phyloP scores from a whole-genome alignment of 441 rosid genomes.

The Bocquillonia castaneifolia region DNA sequence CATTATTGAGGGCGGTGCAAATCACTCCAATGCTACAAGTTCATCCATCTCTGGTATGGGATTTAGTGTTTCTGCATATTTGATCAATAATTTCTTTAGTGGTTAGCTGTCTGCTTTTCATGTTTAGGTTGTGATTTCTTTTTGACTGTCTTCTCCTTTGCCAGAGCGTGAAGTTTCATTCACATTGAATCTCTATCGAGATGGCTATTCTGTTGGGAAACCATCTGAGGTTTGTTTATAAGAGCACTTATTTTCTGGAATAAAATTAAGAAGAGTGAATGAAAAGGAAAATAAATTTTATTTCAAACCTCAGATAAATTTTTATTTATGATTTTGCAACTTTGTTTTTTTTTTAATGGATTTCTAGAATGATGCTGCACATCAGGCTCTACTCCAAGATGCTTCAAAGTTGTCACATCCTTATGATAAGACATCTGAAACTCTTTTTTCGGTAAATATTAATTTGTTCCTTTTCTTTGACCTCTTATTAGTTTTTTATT shows the following conservation, averaged over 20 bases:
- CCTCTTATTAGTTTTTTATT: slow-evolving; percentile 19
- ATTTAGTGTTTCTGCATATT: slow-evolving; percentile 33
- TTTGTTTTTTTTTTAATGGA: slow-evolving; percentile 12
- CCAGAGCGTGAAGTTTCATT: slow-evolving; percentile 77
- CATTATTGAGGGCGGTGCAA: slow-evolving; percentile 28
- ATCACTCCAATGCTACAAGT: slow-evolving; percentile 30
- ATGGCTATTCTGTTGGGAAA: slow-evolving; percentile 76
- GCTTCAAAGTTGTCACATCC: slow-evolving; percentile 60
- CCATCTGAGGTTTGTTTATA: slow-evolving; percentile 61
- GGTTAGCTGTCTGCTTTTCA: slow-evolving; percentile 10
- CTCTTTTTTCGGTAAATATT: slow-evolving; percentile 61
- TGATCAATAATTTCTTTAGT: slow-evolving; percentile 12
- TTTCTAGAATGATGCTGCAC: slow-evolving; percentile 42
- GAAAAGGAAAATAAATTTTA: neutral
- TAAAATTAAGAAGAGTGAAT: slow-evolving; percentile 15
- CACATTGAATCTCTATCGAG: slow-evolving; percentile 60
- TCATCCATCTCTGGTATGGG: slow-evolving; percentile 33
- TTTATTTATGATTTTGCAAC: slow-evolving; percentile 16
- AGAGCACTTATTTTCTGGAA: slow-evolving; percentile 9
- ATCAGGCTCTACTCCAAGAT: slow-evolving; percentile 51
- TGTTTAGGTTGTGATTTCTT: slow-evolving; percentile 5
- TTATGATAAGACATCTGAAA: slow-evolving; percentile 82
- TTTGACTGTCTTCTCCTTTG: slow-evolving; percentile 24
- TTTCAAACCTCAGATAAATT: slow-evolving; percentile 1
- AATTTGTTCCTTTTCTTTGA: slow-evolving; percentile 6